Conservation (phyloP, 495 filamentous ascomycete species). For the Daldinia childiae region DNA sequence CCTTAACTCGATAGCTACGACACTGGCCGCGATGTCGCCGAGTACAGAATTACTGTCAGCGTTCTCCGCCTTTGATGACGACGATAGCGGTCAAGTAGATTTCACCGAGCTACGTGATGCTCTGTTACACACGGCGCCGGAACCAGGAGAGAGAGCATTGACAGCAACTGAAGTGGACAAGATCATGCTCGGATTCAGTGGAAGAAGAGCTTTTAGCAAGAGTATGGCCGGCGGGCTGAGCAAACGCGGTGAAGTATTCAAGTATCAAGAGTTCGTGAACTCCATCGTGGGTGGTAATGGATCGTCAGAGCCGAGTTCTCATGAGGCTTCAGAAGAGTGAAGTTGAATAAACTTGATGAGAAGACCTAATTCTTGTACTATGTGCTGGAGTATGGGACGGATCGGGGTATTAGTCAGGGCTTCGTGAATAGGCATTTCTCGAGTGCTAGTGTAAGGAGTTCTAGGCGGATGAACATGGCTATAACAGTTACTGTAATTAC, state of each 20-base stretch:
- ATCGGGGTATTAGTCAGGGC: background rate
- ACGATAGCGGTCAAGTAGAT: conserved; percentile 93
- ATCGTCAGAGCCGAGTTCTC: conserved; percentile 46
- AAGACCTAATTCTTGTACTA: conserved; percentile 7
- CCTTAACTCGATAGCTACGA: conserved; percentile 76
- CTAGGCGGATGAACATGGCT: conserved; percentile 9
- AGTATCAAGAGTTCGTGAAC: conserved; percentile 79
- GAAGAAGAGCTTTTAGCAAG: conserved; percentile 77
- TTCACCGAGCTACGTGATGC: conserved; percentile 83
- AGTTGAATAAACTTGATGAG: conserved; percentile 16
- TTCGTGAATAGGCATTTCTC: conserved; percentile 1
- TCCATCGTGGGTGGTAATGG: conserved; percentile 61
- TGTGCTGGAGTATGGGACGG: conserved; percentile 12
- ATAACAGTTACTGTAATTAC: conserved; percentile 5
- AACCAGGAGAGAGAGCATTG: conserved; percentile 72
- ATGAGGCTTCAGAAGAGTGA: conserved; percentile 48
- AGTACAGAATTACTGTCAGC: conserved; percentile 82
- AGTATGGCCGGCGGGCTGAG: conserved; percentile 53
- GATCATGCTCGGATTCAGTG: conserved; percentile 84
- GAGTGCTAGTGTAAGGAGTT: conserved; percentile 17
- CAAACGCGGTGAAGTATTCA: conserved; percentile 76
- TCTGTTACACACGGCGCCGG: conserved; percentile 80
- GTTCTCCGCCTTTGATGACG: conserved; percentile 93
- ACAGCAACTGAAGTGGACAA: conserved; percentile 82
- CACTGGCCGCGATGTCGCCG: conserved; percentile 76